These are phyloP conservation scores for Fraxinus excelsior DNA, from an alignment of 257 asterid species.

Conservation along the genomic window DNA sequence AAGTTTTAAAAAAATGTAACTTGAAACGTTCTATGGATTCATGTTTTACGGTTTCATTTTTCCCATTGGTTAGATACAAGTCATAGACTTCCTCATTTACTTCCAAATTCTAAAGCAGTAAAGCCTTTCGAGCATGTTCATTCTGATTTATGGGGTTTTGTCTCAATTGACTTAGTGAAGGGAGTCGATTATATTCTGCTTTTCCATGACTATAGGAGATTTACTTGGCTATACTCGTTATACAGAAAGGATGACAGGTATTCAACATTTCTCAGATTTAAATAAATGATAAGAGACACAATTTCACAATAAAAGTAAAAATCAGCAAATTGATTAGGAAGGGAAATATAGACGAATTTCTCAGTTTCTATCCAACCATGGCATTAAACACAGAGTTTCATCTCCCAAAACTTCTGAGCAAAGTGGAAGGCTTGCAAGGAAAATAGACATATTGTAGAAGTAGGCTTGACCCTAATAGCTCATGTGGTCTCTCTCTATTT, in stretches of 20 bases:
- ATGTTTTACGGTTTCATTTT: not conserved
- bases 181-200: not conserved
- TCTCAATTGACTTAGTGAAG: not conserved
- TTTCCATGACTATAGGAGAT: not conserved
- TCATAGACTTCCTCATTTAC: not conserved
- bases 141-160: not conserved
- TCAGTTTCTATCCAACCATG: not conserved
- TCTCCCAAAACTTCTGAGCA: not conserved
- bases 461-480: not conserved
- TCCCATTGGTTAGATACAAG: too few species aligned
- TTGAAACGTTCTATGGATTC: not conserved
- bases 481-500: not conserved
- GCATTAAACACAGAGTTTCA: not conserved
- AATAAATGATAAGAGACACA: not conserved
- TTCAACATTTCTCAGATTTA: not conserved
- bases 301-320: too few species aligned
- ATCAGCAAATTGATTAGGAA: not conserved
- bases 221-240: not conserved
- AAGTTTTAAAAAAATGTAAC: not conserved
- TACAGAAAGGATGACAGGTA: not conserved
- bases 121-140: not conserved
- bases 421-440: not conserved
- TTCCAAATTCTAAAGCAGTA: too few species aligned
- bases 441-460: not conserved
- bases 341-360: not conserved